Evolutionary conservation across 768 basidiomycete species (phyloP), one percentile per base, ranked within the genome.

Genomic region (Tricholoma furcatifolium): DNA sequence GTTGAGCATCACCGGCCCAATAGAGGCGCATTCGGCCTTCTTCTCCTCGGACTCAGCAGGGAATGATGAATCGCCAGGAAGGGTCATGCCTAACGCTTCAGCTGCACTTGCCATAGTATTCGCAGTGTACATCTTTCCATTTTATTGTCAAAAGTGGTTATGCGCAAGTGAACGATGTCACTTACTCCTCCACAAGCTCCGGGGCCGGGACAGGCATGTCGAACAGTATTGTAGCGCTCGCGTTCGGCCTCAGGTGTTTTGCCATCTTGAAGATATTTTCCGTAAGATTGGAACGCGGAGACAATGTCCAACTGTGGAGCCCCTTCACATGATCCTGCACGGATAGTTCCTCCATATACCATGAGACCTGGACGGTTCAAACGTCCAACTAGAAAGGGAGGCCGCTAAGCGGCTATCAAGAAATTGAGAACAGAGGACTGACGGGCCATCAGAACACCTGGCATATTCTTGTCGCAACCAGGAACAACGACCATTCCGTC

Each of bases 401-500:
- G 57, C 56, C 49, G 43, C 47, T 58, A 51, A 62, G 57, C 47
- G 59, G 55, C 57, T 53, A 62, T 57, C 53, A 57, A 36, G 54
- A 45, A 46, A 47, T 44, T 45, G 43, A 51, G 47, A 52, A 45
- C 32, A 48, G 50, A 38, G 42, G 32, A 62, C 90, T 73, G 63
- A 93, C 91, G 83, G 43, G 93, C 97, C 82, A 99, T 99, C 62
- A 98, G 77, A 34, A 97, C 95, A 56, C 97, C 97, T n/a, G 97
- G 97, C 96, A 99, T 98, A 74, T 99, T 99, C 75, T 99, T 99
- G 77, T 99, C 96, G 67, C 93, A 98, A 36, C 95, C 97, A 18
- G 97, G 97, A 48, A 99, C 79, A 54, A 93, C 93, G 35, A 98
- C 93, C 89, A 97, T 91, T 36, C 93, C 97, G 63, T 98, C 97